phyloP scores from a whole-genome alignment of 768 basidiomycete genomes.

The Grammothele lineata region DNA sequence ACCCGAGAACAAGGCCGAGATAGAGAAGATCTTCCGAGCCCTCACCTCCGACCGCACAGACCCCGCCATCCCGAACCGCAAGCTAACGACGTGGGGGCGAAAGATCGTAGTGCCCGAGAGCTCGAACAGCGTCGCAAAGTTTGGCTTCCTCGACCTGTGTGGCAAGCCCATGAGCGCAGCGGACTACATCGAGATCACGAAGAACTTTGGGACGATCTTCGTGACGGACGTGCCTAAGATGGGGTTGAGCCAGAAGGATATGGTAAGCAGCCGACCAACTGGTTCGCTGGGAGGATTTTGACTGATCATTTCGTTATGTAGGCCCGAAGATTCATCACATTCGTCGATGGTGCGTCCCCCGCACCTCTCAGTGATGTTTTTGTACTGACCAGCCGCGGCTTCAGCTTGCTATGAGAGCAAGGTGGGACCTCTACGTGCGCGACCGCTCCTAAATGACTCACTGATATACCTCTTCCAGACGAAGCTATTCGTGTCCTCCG shows the following conservation, averaged over 20 bases:
- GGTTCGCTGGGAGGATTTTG: too few species aligned
- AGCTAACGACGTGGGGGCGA: conserved; percentile 89
- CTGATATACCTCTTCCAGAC: conserved; percentile 45
- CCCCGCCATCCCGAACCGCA: conserved; percentile 54
- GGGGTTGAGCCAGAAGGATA: conserved; percentile 82
- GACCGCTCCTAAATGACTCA: too few species aligned
- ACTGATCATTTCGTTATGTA: conserved; percentile 21
- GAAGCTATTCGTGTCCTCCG: conserved; percentile 87
- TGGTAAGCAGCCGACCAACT: too few species aligned
- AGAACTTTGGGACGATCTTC: conserved; percentile 84
- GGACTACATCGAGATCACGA: conserved; percentile 93
- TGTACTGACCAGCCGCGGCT: background rate
- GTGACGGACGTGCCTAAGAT: conserved; percentile 85
- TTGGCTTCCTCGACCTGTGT: conserved; percentile 83
- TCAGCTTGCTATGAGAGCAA: conserved; percentile 90
- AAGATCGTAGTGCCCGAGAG: conserved; percentile 74
- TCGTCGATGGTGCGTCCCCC: conserved; percentile 74
- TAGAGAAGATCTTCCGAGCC: conserved; percentile 81
- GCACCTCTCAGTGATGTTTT: background rate
- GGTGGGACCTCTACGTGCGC: conserved; percentile 34
- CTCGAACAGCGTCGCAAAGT: conserved; percentile 75
- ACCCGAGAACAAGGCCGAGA: conserved; percentile 58
- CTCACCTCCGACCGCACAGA: conserved; percentile 56
- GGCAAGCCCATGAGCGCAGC: conserved; percentile 88
- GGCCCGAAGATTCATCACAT: conserved; percentile 96